phyloP scores from a whole-genome alignment of 2,329 filamentous ascomycete species.

The Sporothrix mexicana region DNA sequence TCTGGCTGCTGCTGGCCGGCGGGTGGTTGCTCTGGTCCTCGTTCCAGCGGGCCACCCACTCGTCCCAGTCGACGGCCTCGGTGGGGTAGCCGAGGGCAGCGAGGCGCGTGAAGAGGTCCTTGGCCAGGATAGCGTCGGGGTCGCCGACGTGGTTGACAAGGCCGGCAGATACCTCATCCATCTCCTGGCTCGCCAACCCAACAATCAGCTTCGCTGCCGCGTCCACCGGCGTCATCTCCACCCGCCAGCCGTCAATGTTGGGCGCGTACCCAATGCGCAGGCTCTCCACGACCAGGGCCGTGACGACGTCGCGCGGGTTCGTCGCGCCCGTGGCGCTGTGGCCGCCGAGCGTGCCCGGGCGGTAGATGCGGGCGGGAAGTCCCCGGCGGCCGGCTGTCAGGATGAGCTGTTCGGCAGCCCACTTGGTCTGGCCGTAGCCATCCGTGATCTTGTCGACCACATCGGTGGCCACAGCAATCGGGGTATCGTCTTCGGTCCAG shows the following conservation, averaged over 20 bases:
- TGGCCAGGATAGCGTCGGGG: constrained; percentile 70
- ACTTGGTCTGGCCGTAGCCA: constrained; percentile 81
- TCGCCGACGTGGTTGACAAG: constrained; percentile 77
- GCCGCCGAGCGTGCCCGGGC: constrained; percentile 78
- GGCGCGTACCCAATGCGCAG: constrained; percentile 73
- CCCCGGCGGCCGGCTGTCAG: constrained; percentile 70
- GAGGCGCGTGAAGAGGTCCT: constrained; percentile 68
- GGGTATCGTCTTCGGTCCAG: constrained; percentile 69
- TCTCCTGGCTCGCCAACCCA: constrained; percentile 58
- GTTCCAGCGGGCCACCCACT: constrained; percentile 76
- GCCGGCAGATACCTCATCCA: constrained; percentile 42
- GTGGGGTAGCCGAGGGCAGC: constrained; percentile 73
- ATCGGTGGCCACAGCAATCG: constrained; percentile 71
- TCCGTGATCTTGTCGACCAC: constrained; percentile 68
- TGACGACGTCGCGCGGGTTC: constrained; percentile 79
- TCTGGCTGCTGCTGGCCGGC: neutral
- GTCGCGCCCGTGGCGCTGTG: constrained; percentile 76
- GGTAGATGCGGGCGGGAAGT: constrained; percentile 72
- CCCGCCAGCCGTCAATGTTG: constrained; percentile 74
- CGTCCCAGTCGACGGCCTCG: constrained; percentile 68
- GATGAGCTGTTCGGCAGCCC: constrained; percentile 79
- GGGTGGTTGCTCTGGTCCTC: constrained; percentile 62
- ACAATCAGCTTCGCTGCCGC: constrained; percentile 78
- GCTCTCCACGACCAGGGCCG: constrained; percentile 77
- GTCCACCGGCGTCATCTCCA: constrained; percentile 85